Conservation (phyloP, 371 early-diverging fungal species). For the Zopfochytrium polystomum region DNA sequence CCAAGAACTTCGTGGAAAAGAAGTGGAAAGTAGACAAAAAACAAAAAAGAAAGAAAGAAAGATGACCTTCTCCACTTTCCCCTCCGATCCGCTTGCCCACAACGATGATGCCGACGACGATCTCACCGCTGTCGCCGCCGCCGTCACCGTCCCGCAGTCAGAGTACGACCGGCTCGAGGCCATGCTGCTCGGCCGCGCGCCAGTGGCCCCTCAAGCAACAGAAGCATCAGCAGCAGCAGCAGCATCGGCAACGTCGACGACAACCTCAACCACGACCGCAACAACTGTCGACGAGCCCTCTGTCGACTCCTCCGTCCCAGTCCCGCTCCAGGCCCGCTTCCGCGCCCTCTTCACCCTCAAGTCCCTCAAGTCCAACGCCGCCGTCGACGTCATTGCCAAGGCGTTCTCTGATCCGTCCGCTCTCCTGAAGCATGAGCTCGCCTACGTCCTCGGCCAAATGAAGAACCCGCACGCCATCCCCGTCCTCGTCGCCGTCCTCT, state of each 20-base stretch:
- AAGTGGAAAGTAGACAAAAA: too few relatives aligned
- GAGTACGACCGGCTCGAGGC: conserved; percentile 19
- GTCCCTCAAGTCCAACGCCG: conserved; percentile 68
- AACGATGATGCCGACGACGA: too few relatives aligned
- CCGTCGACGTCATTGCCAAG: conserved; percentile 81
- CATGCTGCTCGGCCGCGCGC: conserved; percentile 11
- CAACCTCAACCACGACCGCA: too few relatives aligned
- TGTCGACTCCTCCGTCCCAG: too few relatives aligned
- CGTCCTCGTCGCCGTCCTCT: conserved; percentile 67
- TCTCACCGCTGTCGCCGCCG: neutral
- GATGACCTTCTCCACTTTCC: too few relatives aligned
- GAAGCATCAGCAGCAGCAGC: too few relatives aligned
- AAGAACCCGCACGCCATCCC: conserved; percentile 77
- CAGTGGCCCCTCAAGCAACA: conserved; percentile 1
- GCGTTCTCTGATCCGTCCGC: conserved; percentile 86
- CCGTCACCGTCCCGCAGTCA: conserved; percentile 1
- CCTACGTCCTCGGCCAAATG: conserved; percentile 99
- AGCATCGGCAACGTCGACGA: too few relatives aligned
- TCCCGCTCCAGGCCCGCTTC: conserved; percentile 57
- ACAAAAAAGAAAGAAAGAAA: too few relatives aligned
- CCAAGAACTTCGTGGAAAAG: too few relatives aligned
- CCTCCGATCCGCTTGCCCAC: too few relatives aligned
- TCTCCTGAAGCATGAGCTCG: conserved; percentile 97
- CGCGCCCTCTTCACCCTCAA: conserved; percentile 95
- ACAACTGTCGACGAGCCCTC: too few relatives aligned